Evolutionary conservation across 2,329 filamentous ascomycete genomes (phyloP).

Genomic region (Fusarium sp.): DNA sequence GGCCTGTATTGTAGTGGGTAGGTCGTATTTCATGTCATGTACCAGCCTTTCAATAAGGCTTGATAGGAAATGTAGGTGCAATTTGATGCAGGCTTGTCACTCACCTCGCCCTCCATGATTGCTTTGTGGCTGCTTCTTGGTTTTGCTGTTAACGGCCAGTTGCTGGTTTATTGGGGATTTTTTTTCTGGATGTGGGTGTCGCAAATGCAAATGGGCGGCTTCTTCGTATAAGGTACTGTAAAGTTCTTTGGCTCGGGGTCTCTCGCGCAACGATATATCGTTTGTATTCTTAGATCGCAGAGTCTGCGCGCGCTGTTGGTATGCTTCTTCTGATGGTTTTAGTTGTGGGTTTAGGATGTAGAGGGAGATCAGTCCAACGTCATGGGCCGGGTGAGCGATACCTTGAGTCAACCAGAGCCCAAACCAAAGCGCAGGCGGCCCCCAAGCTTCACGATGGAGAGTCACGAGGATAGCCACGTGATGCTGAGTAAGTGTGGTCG

Average conservation of each 20-base stretch:
- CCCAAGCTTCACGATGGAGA: conserved; percentile 9
- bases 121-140: conserved; percentile 22
- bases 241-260: not conserved
- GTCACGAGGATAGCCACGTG: conserved; percentile 37
- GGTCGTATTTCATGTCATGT: not conserved
- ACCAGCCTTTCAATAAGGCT: not conserved
- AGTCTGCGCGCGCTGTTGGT: conserved; percentile 14
- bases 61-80: not conserved
- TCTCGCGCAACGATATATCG: conserved; percentile 7
- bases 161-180: conserved; percentile 14
- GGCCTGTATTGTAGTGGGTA: not conserved
- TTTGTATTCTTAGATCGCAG: not conserved
- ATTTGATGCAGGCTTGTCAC: conserved; percentile 14
- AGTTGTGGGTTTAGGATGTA: conserved; percentile 36
- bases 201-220: conserved; percentile 22
- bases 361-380: conserved; percentile 36
- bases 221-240: conserved; percentile 14
- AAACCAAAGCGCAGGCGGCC: conserved; percentile 17
- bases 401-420: conserved; percentile 19
- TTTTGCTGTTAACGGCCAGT: conserved; percentile 18
- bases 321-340: conserved; percentile 17
- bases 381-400: conserved; percentile 40
- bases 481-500: accelerated
- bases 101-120: conserved; percentile 46
- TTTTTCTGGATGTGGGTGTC: conserved; percentile 32